These are phyloP conservation scores for Arthroderma sp. DNA, from an alignment of 2,329 filamentous ascomycete genomes.

Conservation along the genomic window DNA sequence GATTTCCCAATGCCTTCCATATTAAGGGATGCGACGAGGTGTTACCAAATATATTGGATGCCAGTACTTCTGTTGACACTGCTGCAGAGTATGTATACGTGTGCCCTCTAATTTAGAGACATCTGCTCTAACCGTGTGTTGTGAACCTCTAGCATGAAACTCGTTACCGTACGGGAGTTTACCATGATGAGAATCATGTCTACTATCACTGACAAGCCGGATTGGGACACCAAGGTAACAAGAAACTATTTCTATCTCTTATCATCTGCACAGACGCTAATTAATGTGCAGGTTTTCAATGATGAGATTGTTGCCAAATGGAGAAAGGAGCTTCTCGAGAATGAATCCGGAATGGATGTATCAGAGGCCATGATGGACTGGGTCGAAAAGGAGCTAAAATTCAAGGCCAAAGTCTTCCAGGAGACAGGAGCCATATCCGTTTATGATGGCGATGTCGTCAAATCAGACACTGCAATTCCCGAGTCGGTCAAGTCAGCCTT, in stretches of 20 bases:
- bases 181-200: conserved; percentile 32
- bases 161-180: conserved; percentile 21
- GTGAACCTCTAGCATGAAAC: not conserved
- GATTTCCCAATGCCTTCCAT: too few species aligned
- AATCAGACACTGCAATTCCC: conserved; percentile 39
- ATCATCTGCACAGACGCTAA: not conserved
- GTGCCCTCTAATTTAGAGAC: too few species aligned
- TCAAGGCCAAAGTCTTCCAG: conserved; percentile 33
- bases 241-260: not conserved
- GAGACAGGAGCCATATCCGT: conserved; percentile 29
- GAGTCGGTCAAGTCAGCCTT: conserved; percentile 31
- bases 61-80: too few species aligned
- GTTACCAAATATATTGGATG: too few species aligned
- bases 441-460: conserved; percentile 37
- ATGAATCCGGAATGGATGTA: conserved; percentile 14
- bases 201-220: conserved; percentile 29
- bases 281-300: conserved; percentile 20
- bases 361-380: conserved; percentile 25
- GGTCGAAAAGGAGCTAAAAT: conserved; percentile 36
- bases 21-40: too few species aligned
- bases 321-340: conserved; percentile 16
- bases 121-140: too few species aligned
- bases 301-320: conserved; percentile 23
- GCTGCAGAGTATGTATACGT: too few species aligned
- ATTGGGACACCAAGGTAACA: conserved; percentile 29